These are phyloP conservation scores for Aspergillus spinulosporus DNA, from an alignment of 2,329 filamentous ascomycete species.

Conservation along the genomic window DNA sequence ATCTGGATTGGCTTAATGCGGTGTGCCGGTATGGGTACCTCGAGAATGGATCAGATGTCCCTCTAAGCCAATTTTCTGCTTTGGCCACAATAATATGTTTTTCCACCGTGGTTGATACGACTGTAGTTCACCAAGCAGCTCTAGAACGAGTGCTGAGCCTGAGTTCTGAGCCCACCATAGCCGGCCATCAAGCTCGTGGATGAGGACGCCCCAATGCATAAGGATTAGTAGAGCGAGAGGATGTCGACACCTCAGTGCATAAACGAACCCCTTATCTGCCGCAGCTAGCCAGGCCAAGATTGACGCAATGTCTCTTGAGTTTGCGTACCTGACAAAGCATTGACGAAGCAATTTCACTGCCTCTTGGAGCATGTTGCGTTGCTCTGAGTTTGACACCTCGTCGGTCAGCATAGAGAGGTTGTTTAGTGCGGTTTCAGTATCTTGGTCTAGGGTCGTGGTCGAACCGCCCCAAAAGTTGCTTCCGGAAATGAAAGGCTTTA, in stretches of 20 bases:
- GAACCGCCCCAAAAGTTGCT: slow-evolving; percentile 47
- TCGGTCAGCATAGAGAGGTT: slow-evolving; percentile 32
- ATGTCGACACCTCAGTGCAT: slow-evolving; percentile 31
- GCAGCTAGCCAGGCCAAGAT: slow-evolving; percentile 37
- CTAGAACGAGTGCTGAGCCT: slow-evolving; percentile 31
- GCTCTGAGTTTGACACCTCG: slow-evolving; percentile 28
- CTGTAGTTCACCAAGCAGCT: slow-evolving; percentile 27
- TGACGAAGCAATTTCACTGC: slow-evolving; percentile 31
- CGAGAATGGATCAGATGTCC: background rate
- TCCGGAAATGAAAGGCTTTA: slow-evolving; percentile 52
- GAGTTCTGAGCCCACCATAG: slow-evolving; percentile 40
- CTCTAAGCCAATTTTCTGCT: slow-evolving; percentile 31
- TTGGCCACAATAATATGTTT: slow-evolving; percentile 33
- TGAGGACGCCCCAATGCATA: slow-evolving; percentile 39
- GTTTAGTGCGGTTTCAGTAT: slow-evolving; percentile 30
- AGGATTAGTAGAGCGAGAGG: slow-evolving; percentile 36
- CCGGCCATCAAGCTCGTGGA: slow-evolving; percentile 33
- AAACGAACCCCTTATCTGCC: slow-evolving; percentile 36
- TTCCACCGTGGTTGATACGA: slow-evolving; percentile 27
- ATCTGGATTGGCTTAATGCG: background rate
- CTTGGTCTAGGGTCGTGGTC: slow-evolving; percentile 24
- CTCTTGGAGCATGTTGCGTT: slow-evolving; percentile 33
- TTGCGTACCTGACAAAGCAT: slow-evolving; percentile 30
- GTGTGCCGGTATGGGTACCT: background rate
- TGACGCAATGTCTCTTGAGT: slow-evolving; percentile 30